phyloP scores from a whole-genome alignment of 768 basidiomycete species.

The Leccinum broughii region DNA sequence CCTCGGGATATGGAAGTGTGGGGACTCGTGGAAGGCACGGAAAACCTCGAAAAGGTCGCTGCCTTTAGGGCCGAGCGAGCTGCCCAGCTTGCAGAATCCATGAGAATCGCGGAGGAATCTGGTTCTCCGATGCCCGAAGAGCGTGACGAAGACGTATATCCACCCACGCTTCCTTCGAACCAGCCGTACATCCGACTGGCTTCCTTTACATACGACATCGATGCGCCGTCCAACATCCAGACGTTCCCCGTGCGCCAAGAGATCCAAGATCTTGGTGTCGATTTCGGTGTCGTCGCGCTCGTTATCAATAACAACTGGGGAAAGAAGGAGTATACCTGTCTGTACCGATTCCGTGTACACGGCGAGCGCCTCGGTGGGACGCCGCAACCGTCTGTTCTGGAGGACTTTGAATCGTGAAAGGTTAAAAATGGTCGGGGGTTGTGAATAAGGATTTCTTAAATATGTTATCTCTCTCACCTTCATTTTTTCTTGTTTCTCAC shows the following conservation, averaged over 20 bases:
- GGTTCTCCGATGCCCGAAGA: constrained; percentile 20
- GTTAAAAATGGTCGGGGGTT: not conserved
- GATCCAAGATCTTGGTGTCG: constrained; percentile 67
- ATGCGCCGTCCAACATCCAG: constrained; percentile 62
- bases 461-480: not conserved
- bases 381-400: constrained; percentile 37
- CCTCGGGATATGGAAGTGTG: constrained; percentile 89
- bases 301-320: constrained; percentile 89
- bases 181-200: constrained; percentile 65
- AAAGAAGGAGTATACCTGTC: constrained; percentile 75
- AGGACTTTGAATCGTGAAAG: constrained; percentile 15
- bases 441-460: constrained; percentile 16
- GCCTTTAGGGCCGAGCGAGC: constrained; percentile 53
- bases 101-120: constrained; percentile 35
- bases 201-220: constrained; percentile 62
- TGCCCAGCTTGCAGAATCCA: constrained; percentile 34
- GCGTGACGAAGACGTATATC: constrained; percentile 42
- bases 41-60: constrained; percentile 62
- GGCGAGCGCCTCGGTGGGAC: constrained; percentile 53
- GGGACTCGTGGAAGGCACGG: constrained; percentile 80
- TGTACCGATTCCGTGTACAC: constrained; percentile 85
- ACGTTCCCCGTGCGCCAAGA: constrained; percentile 75
- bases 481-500: not conserved
- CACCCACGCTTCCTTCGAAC: constrained; percentile 45
- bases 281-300: constrained; percentile 84